phyloP scores from a whole-genome alignment of 805 yeast species.

The Phaffomyces antillensis region DNA sequence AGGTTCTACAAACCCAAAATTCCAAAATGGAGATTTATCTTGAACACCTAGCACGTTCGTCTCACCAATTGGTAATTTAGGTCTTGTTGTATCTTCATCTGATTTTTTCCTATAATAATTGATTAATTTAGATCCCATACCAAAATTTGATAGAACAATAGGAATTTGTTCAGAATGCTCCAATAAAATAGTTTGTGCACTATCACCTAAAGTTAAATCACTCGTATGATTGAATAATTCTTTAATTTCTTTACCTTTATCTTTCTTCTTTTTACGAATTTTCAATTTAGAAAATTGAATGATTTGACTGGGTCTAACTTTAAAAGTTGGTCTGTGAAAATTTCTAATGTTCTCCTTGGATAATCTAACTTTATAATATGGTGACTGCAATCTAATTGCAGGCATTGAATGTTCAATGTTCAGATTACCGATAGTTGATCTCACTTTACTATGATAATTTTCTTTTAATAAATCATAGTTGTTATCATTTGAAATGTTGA shows the following conservation, averaged over 20 bases:
- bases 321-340: conserved; percentile 74
- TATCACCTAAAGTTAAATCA: conserved; percentile 80
- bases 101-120: conserved; percentile 84
- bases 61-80: conserved; percentile 85
- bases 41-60: conserved; percentile 94
- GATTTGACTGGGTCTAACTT: conserved; percentile 68
- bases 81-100: conserved; percentile 78
- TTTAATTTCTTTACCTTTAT: conserved; percentile 71
- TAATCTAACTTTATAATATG: conserved; percentile 77
- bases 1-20: conserved; percentile 91
- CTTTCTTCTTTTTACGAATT: conserved; percentile 78
- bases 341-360: conserved; percentile 61
- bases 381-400: conserved; percentile 80
- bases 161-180: conserved; percentile 93
- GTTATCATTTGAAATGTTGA: conserved; percentile 82
- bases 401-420: conserved; percentile 89
- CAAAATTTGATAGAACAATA: conserved; percentile 73
- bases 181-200: conserved; percentile 66
- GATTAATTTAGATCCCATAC: conserved; percentile 92
- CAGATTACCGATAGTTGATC: conserved; percentile 87
- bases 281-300: conserved; percentile 72
- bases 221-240: conserved; percentile 65
- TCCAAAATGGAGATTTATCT: conserved; percentile 97
- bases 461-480: conserved; percentile 77
- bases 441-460: conserved; percentile 84